Percentiles rank a stretch among this genome's conserved stretches.
Evolutionary conservation across 2,329 filamentous ascomycete species (phyloP).

Genomic region (Sporothrix globosa): DNA sequence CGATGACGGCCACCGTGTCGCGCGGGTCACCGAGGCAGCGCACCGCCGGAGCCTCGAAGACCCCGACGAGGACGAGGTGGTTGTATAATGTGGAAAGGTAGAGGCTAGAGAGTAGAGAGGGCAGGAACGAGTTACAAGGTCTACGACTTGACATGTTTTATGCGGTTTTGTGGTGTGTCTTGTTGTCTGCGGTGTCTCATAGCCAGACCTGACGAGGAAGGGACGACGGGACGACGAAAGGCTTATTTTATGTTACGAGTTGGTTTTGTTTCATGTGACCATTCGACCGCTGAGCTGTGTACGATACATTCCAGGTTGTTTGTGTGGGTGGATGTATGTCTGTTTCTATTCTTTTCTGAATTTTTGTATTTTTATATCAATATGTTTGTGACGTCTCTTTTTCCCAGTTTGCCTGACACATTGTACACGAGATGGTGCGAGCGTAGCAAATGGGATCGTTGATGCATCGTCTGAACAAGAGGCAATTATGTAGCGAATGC

Average conservation of each 20-base stretch:
- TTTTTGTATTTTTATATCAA: conserved; percentile 16
- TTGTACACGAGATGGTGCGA: neutral
- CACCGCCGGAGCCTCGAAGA: conserved; percentile 63
- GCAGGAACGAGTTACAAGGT: too few species aligned
- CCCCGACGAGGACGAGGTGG: conserved; percentile 58
- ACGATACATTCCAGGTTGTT: conserved; percentile 1
- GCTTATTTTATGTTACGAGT: neutral
- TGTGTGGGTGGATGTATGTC: neutral
- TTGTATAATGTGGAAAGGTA: conserved; percentile 39
- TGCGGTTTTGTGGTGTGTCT: too few species aligned
- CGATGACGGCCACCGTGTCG: conserved; percentile 51
- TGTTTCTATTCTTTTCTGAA: neutral
- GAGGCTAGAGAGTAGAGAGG: too few species aligned
- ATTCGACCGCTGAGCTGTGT: neutral
- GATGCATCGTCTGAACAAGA: neutral
- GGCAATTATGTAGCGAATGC: neutral
- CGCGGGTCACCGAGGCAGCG: conserved; percentile 56
- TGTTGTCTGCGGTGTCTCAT: neutral
- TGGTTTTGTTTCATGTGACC: neutral
- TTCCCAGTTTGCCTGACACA: too few species aligned
- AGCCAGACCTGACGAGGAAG: neutral
- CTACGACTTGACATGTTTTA: neutral
- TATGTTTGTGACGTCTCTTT: neutral
- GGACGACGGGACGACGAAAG: neutral
- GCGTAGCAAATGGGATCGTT: neutral